A percentile compares a stretch with the other conserved stretches of the same genome.
Conservation (phyloP, 2,329 filamentous ascomycete genomes). For the Paraphaeosphaeria sporulosa region DNA sequence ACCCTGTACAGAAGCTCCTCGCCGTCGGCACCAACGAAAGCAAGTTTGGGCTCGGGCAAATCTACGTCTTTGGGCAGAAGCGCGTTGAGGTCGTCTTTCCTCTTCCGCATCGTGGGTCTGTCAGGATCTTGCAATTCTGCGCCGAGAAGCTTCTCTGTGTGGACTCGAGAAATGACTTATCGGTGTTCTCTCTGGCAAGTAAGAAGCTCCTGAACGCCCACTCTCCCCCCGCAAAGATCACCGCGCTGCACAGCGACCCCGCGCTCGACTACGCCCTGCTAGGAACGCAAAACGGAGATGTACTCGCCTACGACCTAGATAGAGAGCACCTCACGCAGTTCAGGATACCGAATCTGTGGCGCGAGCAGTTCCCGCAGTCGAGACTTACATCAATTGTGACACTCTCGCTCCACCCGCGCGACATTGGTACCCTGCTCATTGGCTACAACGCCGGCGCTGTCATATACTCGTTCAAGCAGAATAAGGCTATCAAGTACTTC, state of each 20-base stretch:
- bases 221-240: slow-evolving; percentile 78
- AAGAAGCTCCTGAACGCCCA: slow-evolving; percentile 73
- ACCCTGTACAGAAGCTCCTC: slow-evolving; percentile 90
- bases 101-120: slow-evolving; percentile 75
- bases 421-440: slow-evolving; percentile 89
- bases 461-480: slow-evolving; percentile 94
- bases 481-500: slow-evolving; percentile 78
- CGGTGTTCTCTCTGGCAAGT: slow-evolving; percentile 80
- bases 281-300: slow-evolving; percentile 81
- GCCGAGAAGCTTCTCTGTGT: slow-evolving; percentile 85
- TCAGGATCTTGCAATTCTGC: slow-evolving; percentile 82
- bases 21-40: slow-evolving; percentile 91
- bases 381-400: slow-evolving; percentile 73
- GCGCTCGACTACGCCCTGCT: slow-evolving; percentile 93
- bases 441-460: slow-evolving; percentile 90
- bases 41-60: slow-evolving; percentile 82
- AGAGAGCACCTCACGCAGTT: slow-evolving; percentile 78
- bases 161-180: slow-evolving; percentile 85
- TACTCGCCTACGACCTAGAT: slow-evolving; percentile 93
- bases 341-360: slow-evolving; percentile 87
- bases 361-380: slow-evolving; percentile 72
- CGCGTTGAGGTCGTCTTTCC: slow-evolving; percentile 79
- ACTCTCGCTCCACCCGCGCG: slow-evolving; percentile 85
- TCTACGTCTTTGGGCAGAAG: slow-evolving; percentile 86
- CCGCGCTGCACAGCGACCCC: slow-evolving; percentile 80